Conservation (phyloP, 2,329 filamentous ascomycete species). For the Epicoccum sorghinum region DNA sequence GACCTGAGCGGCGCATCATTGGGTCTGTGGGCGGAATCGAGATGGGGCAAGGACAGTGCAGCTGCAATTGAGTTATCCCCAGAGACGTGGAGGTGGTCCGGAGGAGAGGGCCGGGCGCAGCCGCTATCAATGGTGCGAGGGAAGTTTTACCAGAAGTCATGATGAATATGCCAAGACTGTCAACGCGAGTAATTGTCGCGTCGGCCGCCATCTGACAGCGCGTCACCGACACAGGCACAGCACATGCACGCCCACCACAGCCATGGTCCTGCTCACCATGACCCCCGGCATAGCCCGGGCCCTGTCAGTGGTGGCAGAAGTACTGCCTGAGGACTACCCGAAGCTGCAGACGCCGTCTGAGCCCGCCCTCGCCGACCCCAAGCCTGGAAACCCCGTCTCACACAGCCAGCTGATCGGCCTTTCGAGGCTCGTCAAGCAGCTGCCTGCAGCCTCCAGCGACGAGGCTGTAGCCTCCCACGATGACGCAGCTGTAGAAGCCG, state of each 20-base stretch:
- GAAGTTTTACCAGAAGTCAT: conserved; percentile 38
- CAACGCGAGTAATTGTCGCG: conserved; percentile 5
- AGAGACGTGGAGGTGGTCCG: conserved; percentile 11
- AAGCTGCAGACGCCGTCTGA: conserved; percentile 47
- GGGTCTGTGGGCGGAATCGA: conserved; percentile 10
- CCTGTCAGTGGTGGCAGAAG: conserved; percentile 50
- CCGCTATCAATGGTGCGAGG: conserved; percentile 18
- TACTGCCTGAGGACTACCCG: conserved; percentile 25
- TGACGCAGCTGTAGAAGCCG: neutral
- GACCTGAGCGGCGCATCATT: conserved; percentile 46
- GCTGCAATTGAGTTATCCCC: conserved; percentile 34
- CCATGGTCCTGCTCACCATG: conserved; percentile 81
- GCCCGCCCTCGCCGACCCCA: conserved; percentile 58
- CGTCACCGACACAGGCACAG: conserved; percentile 1
- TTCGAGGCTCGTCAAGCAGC: conserved; percentile 59
- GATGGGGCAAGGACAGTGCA: neutral
- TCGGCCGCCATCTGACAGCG: conserved; percentile 3
- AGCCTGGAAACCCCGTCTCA: conserved; percentile 71
- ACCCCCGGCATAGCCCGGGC: conserved; percentile 71
- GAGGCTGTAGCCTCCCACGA: neutral
- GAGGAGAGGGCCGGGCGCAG: conserved; percentile 14
- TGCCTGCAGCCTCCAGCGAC: conserved; percentile 9
- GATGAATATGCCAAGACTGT: conserved; percentile 27
- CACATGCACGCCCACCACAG: neutral
- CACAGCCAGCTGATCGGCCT: conserved; percentile 72